Percentiles rank a stretch among this genome's conserved stretches.
Evolutionary conservation across 305 asterid species (phyloP).

Genomic region (Fraxinus nigra): DNA sequence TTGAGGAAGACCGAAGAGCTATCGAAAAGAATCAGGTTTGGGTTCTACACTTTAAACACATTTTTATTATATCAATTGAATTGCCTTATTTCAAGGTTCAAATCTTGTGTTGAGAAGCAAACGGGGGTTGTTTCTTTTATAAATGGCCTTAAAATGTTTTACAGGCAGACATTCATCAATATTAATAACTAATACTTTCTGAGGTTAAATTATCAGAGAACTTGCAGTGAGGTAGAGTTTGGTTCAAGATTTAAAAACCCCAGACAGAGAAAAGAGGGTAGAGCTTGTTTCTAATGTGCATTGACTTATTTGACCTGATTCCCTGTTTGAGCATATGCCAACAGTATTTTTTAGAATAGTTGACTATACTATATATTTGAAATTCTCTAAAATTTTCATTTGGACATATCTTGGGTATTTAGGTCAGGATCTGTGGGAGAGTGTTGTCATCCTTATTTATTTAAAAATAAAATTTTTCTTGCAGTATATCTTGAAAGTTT

Average conservation of each 20-base stretch:
- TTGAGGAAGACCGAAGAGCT: conserved; percentile 79
- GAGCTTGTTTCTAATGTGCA: not conserved
- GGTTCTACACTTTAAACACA: conserved; percentile 7
- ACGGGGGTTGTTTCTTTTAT: not conserved
- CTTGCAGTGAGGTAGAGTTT: not conserved
- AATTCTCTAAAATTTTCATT: not conserved
- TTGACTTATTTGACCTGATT: not conserved
- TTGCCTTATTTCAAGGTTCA: conserved; percentile 5
- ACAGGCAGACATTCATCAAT: not conserved
- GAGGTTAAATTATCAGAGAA: not conserved
- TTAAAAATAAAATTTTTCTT: not conserved
- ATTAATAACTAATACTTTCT: not conserved
- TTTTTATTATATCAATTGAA: conserved; percentile 5
- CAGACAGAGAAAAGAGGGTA: not conserved
- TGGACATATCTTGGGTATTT: not conserved
- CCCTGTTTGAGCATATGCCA: not conserved
- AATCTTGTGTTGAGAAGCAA: not conserved
- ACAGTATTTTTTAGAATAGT: not conserved
- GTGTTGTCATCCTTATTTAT: not conserved
- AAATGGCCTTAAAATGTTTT: not conserved
- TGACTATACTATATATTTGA: not conserved
- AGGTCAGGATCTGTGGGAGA: not conserved
- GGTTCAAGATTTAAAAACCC: not conserved
- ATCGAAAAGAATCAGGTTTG: conserved; percentile 89
- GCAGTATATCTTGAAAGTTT: not conserved